Conservation (phyloP, 345 rosid species). For the Streptanthus diversifolius region DNA sequence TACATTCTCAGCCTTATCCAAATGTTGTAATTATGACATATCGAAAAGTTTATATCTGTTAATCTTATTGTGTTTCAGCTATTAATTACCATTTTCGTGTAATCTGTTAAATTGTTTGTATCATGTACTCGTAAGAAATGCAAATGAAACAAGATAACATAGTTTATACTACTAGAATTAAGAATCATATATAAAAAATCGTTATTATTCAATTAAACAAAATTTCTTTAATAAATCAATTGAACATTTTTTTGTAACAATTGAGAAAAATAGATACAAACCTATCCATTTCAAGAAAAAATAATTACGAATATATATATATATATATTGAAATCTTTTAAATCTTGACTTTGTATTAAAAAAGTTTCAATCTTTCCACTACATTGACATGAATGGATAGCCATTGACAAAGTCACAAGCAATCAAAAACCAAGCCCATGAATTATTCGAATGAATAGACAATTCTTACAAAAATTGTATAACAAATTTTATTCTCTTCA, state of each 20-base stretch:
- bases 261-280: not conserved
- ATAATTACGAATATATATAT: not conserved
- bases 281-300: not conserved
- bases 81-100: not conserved
- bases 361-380: not conserved
- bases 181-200: not conserved
- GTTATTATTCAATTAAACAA: not conserved
- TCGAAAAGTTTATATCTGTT: not conserved
- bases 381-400: not conserved
- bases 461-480: not conserved
- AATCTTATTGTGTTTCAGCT: not conserved
- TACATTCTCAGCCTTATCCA: not conserved
- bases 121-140: not conserved
- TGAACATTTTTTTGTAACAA: not conserved
- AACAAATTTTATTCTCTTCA: not conserved
- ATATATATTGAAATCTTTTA: not conserved
- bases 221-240: not conserved
- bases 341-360: not conserved
- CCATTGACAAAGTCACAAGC: constrained; percentile 18
- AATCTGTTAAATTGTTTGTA: not conserved
- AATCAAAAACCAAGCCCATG: constrained; percentile 5
- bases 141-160: not conserved
- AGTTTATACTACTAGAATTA: not conserved
- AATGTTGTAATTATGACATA: not conserved
- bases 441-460: constrained; percentile 7